Conservation (phyloP, 345 rosid genomes). For the Leavenworthia alabamica region DNA sequence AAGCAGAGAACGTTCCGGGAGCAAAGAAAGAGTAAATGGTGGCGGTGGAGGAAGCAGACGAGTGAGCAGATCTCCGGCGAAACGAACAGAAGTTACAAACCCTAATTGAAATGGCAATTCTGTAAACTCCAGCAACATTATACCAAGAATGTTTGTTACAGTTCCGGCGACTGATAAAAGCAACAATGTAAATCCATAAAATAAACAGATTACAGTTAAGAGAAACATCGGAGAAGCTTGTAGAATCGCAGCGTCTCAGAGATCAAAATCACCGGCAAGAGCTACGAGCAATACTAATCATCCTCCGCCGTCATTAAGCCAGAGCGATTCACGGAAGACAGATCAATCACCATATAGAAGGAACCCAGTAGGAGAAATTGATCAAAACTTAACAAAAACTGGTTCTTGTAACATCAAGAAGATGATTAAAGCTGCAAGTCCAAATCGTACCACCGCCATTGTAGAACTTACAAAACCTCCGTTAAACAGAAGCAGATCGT, state of each 20-base stretch:
- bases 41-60: constrained; percentile 38
- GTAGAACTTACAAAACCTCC: background rate
- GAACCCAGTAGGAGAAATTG: constrained; percentile 60
- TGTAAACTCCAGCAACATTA: background rate
- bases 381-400: constrained; percentile 40
- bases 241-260: constrained; percentile 50
- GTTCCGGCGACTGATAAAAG: constrained; percentile 69
- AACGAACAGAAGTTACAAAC: constrained; percentile 42
- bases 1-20: constrained; percentile 68
- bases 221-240: constrained; percentile 47
- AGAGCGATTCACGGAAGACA: constrained; percentile 40
- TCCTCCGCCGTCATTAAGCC: constrained; percentile 45
- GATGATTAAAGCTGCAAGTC: constrained; percentile 25
- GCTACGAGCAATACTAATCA: constrained; percentile 30
- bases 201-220: constrained; percentile 56
- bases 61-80: constrained; percentile 75
- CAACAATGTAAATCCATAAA: constrained; percentile 26
- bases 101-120: constrained; percentile 8
- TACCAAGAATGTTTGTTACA: constrained; percentile 69
- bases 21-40: constrained; percentile 43
- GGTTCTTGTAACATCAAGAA: constrained; percentile 16
- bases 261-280: constrained; percentile 52
- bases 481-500: constrained; percentile 61
- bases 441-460: background rate
- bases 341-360: constrained; percentile 76